Conservation (phyloP, 345 rosid genomes). For the Eucalyptus cladocalyx region DNA sequence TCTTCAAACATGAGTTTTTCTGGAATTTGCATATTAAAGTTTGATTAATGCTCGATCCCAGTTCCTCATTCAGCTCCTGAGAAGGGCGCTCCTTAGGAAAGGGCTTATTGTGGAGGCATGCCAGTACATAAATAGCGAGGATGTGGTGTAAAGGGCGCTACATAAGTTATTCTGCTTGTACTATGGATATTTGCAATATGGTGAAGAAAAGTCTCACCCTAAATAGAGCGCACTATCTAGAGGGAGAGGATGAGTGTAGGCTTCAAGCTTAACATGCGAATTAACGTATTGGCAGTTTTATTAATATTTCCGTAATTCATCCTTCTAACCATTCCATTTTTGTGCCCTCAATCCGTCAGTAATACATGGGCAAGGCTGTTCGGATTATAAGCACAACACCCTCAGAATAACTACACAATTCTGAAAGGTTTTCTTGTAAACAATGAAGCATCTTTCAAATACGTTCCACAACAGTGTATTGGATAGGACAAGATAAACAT, state of each 20-base stretch:
- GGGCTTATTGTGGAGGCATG: not conserved
- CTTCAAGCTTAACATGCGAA: too few relatives aligned
- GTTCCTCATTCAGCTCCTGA: not conserved
- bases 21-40: not conserved
- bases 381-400: not conserved
- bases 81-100: not conserved
- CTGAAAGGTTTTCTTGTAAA: not conserved
- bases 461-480: too few relatives aligned
- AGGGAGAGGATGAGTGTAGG: too few relatives aligned
- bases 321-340: not conserved
- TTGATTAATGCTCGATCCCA: not conserved
- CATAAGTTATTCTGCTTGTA: too few relatives aligned
- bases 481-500: not conserved
- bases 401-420: not conserved
- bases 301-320: not conserved
- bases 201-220: too few relatives aligned
- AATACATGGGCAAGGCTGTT: not conserved
- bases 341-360: not conserved
- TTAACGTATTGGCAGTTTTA: too few relatives aligned
- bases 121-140: not conserved
- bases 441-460: not conserved
- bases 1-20: not conserved
- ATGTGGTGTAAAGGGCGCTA: not conserved
- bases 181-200: too few relatives aligned
- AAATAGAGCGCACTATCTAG: too few relatives aligned